Base-by-base conservation (phyloP, 2,329 filamentous ascomycete genomes). In the Leptographium flavum region DNA sequence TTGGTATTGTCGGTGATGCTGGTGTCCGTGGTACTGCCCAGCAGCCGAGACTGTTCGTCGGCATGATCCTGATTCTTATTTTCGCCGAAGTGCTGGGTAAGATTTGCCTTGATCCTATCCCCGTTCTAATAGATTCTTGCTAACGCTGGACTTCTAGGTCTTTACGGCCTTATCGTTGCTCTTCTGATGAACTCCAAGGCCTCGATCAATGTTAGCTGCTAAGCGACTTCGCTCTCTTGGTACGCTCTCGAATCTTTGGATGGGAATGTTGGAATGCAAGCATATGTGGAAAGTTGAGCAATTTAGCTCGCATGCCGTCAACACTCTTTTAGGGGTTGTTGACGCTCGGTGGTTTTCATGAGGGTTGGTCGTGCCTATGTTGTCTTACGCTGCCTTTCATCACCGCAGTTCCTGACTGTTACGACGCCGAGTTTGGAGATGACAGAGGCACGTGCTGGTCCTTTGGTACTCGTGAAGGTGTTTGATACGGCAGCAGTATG, bases 101-200 rank as follows among this genome's bases (percentile, higher is more conserved):
- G 81, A 71, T 30, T 36, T 71, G 38, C 43, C 39, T 10, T 5
- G 7, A 5, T 31, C 22, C 13, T 31, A 9, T 5, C 14, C 3
- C 22, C 7, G 4, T 8, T 23, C 8, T 25, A 27, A 19, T 8
- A 17, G 27, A 39, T 49, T 14, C 7, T 19, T 25, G 14, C 41
- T 43, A 36, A 48, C 37, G 4, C 17, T 17, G 14, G n/a, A 8
- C 10, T 11, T 23, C 11, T 51, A 92, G 86, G 90, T 92, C 86
- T 98, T 48, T 98, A 98, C 72, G 92, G 92, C 65, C 77, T 98
- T 60, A 98, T 98, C 65, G 92, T 98, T 56, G 92, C 92, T 53
- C 83, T 98, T 61, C 81, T 98, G 63, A 98, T 98, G 93, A 98
- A 96, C 84, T 94, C 92, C 49, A 93, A 92, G 73, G 84, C 83